A percentile compares a stretch with the other conserved stretches of the same genome.
Conservation (phyloP, 805 yeast species). For the Zygosaccharomyces bailii region DNA sequence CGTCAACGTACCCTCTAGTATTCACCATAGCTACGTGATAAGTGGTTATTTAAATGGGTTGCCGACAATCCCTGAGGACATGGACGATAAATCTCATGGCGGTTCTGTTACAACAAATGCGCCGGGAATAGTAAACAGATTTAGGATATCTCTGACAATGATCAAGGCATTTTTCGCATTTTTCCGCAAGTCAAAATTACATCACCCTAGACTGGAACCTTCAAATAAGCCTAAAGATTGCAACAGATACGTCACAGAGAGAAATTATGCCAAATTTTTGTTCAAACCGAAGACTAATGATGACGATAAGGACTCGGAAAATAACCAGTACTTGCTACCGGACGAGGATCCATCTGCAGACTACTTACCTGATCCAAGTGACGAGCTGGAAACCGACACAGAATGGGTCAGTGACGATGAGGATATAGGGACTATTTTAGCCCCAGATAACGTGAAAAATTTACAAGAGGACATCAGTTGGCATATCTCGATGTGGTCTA, state of each 20-base stretch:
- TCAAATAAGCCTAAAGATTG: conserved; percentile 14
- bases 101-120: conserved; percentile 5
- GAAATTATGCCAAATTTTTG: conserved; percentile 27
- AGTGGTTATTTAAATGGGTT: conserved; percentile 25
- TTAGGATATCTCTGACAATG: conserved; percentile 9
- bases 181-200: conserved; percentile 9
- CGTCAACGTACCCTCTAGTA: conserved; percentile 19
- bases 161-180: conserved; percentile 10
- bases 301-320: conserved; percentile 15
- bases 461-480: conserved; percentile 23
- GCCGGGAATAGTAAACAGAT: conserved; percentile 9
- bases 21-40: conserved; percentile 22
- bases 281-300: conserved; percentile 15
- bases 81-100: conserved; percentile 1
- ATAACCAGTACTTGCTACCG: conserved; percentile 35
- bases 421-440: conserved; percentile 2
- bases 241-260: conserved; percentile 26
- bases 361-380: conserved; percentile 25
- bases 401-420: conserved; percentile 7
- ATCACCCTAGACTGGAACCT: not conserved
- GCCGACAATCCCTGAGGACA: conserved; percentile 20
- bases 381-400: conserved; percentile 27
- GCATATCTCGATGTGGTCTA: conserved; percentile 32
- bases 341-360: conserved; percentile 41
- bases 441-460: conserved; percentile 11